Evolutionary conservation across 768 basidiomycete genomes (phyloP), one percentile per base, ranked within the genome.

Genomic region (Holtermannia corniformis): DNA sequence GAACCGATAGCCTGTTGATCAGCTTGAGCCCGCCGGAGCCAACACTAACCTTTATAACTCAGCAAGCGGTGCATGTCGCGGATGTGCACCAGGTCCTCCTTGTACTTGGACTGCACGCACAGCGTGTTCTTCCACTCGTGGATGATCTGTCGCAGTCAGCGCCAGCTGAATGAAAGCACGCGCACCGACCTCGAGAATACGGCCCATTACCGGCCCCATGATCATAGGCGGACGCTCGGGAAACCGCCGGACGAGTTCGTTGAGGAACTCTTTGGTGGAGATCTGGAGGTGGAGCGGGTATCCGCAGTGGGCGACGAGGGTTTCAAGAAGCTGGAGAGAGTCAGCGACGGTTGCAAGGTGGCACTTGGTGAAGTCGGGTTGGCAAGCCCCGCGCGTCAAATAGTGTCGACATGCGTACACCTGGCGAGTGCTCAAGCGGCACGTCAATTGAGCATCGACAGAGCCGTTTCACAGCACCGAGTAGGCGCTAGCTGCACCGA

Each of bases 231-330:
- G 95, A 43, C 93, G 82, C 74, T 99, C 95, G 4, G 95, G 95
- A 71, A 99, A 97, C 61, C 92, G 82, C 46, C 93, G 83, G 22
- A 99, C 95, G 69, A 99, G 84, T 70, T 97, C 95, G 74, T 99
- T 99, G 16, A 97, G 78, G 69, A 96, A 99, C 66, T 97, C 95
- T 68, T 99, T 97, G 41, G 93, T 97, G 16, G 86, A 78, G 62
- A 97, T 86, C 72, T 99, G 95, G 21, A 99, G 83, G 70, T 97
- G 95, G 53, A 99, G 86, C 0, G 93, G 84, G 74, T 99, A 99
- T 71, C 95, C 95, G 69, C 93, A 97, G 40, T 86, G 84, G 68
- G 91, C 86, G 43, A 96, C 85, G 47, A 99, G 83, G 13, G 87
- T 90, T 72, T 91, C 86, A 58, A 96, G 82, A 3, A 93, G 80